Percentiles rank a stretch among this genome's conserved stretches.
These are phyloP conservation scores for Megacollybia marginata DNA, from an alignment of 768 basidiomycete species.

Conservation along the genomic window DNA sequence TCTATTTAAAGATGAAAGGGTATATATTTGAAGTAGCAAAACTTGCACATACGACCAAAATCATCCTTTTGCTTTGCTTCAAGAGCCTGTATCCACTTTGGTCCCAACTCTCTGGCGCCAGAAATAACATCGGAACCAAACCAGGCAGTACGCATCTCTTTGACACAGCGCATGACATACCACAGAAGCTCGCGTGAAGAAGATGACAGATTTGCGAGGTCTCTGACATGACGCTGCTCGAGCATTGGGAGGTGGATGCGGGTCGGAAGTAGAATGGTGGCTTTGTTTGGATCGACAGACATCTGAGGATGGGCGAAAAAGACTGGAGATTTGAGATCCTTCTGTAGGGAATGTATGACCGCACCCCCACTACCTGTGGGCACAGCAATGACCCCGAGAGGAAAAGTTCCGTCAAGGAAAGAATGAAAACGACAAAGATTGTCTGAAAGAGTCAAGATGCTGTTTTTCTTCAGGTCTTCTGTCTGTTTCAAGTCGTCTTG, in stretches of 20 bases:
- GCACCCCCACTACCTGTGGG: slow-evolving; percentile 16
- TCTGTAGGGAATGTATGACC: slow-evolving; percentile 32
- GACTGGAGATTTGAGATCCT: slow-evolving; percentile 35
- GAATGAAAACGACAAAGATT: slow-evolving; percentile 48
- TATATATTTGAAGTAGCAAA: slow-evolving; percentile 1
- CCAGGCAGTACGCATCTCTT: slow-evolving; percentile 71
- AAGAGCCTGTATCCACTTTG: slow-evolving; percentile 62
- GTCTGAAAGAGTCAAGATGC: slow-evolving; percentile 58
- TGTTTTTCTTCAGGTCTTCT: slow-evolving; percentile 52
- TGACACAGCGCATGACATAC: slow-evolving; percentile 63
- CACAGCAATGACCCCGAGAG: slow-evolving; percentile 47
- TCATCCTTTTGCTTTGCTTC: slow-evolving; percentile 59
- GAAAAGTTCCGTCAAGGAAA: slow-evolving; percentile 74
- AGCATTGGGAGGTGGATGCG: slow-evolving; percentile 52
- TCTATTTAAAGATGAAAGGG: slow-evolving; percentile 30
- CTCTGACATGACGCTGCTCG: slow-evolving; percentile 45
- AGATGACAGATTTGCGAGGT: slow-evolving; percentile 66
- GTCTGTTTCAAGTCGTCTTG: slow-evolving; percentile 29
- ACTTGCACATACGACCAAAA: slow-evolving; percentile 48
- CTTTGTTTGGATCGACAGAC: slow-evolving; percentile 14
- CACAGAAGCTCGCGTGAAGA: slow-evolving; percentile 62
- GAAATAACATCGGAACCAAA: slow-evolving; percentile 57
- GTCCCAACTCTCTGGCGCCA: slow-evolving; percentile 68
- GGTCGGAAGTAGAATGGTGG: slow-evolving; percentile 28
- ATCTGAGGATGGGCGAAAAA: slow-evolving; percentile 43